These are phyloP conservation scores for Erythrobasidium yunnanense DNA, from an alignment of 768 basidiomycete species.

Conservation along the genomic window DNA sequence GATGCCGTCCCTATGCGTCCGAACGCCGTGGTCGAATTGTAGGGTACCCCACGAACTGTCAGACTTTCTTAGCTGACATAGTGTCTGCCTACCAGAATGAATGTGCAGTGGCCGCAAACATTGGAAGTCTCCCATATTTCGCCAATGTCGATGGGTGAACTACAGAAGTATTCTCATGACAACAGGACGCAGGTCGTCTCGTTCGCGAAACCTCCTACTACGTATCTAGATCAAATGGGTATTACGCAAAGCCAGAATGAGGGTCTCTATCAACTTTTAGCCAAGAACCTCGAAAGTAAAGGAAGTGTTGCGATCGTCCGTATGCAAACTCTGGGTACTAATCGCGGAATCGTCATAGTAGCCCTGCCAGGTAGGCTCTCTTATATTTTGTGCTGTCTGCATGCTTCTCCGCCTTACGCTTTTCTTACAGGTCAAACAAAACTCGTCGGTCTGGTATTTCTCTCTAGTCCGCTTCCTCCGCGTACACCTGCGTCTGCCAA, in stretches of 20 bases:
- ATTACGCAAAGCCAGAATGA: constrained; percentile 15
- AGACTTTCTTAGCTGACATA: neutral
- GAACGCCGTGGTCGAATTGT: constrained; percentile 17
- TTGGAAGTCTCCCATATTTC: constrained; percentile 8
- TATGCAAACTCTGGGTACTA: neutral
- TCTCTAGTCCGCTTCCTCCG: neutral
- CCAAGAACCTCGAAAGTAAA: constrained; percentile 18
- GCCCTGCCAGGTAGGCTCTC: constrained; percentile 4
- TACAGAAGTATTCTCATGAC: constrained; percentile 16
- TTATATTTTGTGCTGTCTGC: neutral
- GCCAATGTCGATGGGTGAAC: constrained; percentile 10
- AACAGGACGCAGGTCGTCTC: constrained; percentile 12
- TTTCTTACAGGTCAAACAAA: constrained; percentile 7
- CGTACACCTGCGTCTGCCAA: neutral
- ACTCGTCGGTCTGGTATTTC: constrained; percentile 14
- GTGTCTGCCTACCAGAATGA: neutral
- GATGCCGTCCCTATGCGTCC: constrained; percentile 18
- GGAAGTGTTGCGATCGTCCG: constrained; percentile 7
- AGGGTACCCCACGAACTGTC: neutral
- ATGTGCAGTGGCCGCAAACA: constrained; percentile 17
- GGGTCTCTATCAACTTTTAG: constrained; percentile 17
- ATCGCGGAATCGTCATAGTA: constrained; percentile 21
- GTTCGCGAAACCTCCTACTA: neutral
- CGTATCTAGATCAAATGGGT: constrained; percentile 1
- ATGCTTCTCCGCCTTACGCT: neutral